phyloP scores from a whole-genome alignment of 805 yeast genomes.

The Wickerhamomyces bovis region DNA sequence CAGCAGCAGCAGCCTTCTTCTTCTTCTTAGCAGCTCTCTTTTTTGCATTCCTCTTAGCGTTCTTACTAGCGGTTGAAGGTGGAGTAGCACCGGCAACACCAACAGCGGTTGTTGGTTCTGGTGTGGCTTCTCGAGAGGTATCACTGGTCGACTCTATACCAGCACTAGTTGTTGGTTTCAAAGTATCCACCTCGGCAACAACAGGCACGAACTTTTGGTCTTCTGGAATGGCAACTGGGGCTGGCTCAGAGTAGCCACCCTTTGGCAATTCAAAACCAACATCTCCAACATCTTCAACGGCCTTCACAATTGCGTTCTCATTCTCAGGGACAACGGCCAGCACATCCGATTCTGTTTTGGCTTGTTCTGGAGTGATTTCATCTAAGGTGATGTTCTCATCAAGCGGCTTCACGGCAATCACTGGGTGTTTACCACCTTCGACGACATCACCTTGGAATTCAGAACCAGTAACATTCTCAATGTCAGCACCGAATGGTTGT shows the following conservation, averaged over 20 bases:
- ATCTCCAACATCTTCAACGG: background rate
- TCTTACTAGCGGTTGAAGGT: constrained; percentile 6
- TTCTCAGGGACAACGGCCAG: constrained; percentile 14
- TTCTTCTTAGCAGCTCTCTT: constrained; percentile 19
- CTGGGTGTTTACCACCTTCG: constrained; percentile 8
- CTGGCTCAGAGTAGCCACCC: constrained; percentile 1
- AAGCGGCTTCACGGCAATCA: constrained; percentile 9
- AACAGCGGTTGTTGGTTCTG: constrained; percentile 7
- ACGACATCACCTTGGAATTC: constrained; percentile 11
- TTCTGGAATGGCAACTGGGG: constrained; percentile 1
- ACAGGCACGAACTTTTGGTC: constrained; percentile 6
- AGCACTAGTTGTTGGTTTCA: background rate
- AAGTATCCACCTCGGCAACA: constrained; percentile 1
- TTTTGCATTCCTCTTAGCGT: constrained; percentile 19
- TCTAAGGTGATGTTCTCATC: constrained; percentile 9
- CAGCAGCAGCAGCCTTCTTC: constrained; percentile 13
- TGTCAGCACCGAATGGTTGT: background rate
- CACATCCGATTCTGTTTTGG: constrained; percentile 13
- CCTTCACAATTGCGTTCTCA: constrained; percentile 5
- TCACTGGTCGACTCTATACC: background rate
- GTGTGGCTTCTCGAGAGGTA: constrained; percentile 13
- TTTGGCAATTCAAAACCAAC: constrained; percentile 2
- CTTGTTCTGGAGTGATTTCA: constrained; percentile 15
- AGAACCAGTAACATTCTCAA: constrained; percentile 11
- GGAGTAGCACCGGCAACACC: background rate